Evolutionary conservation across 2,329 filamentous ascomycete genomes (phyloP), one percentile per base, ranked within the genome.

Genomic region (Monilinia aucupariae): DNA sequence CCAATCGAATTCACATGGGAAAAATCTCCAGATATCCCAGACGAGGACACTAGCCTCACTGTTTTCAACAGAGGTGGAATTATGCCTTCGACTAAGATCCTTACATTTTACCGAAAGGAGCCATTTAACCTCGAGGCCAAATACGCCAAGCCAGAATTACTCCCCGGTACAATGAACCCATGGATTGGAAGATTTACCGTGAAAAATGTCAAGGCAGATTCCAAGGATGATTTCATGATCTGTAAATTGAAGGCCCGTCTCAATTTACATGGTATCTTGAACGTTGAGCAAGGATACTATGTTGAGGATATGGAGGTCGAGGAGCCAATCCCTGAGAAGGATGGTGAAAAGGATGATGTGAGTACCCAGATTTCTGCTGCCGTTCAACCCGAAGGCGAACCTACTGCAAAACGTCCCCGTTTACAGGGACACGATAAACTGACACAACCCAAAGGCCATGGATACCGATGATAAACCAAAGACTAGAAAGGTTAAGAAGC

Each of bases 1-100:
- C 94, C 94, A 55, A 96, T 99, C 76, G 93, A 99, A 76, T 99
- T 99, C 78, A 90, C 88, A 60, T 99, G 94, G 94, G 94, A 99
- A 82, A 96, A 97, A 83, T 96, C 93, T 32, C 87, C 92, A 65
- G 94, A 99, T 74, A 99, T 99, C 71, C 94, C 94, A 32, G 94
- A 99, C 72, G 94, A 99, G 82, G 94, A 97, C 76, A 97, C 94
- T 62, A 96, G 88, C 80, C 82, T 99, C 71, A 96, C 91, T 43
- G 94, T 99, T 73, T 99, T 99, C 80, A 96, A 94, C 85, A 92
- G 89, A 78, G 93, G 93, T 77, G 97, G 97, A 74, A 87, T 96
- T 68, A 88, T 99, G 82, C 94, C 94, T 61, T 97, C 93, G 7
- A 99, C 94, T 68, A 99, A 99, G 85, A 97, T 99, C 69, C 86